A percentile compares a stretch with the other conserved stretches of the same genome.
Evolutionary conservation across 2,329 filamentous ascomycete species (phyloP).

Genomic region (Fusarium foetens): DNA sequence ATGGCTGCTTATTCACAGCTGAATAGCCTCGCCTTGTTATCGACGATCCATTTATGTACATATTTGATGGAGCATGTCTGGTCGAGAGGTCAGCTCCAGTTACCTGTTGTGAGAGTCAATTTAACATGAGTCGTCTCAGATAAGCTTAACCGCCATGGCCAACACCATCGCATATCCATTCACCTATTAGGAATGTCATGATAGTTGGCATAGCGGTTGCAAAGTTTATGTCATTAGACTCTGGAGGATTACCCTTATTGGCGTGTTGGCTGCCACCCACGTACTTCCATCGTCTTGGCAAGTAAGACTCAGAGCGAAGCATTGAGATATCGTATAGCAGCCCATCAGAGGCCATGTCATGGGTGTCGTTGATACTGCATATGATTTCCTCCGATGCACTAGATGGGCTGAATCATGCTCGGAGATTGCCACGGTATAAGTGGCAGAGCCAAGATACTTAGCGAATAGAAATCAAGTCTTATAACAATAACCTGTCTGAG

Average conservation of each 20-base stretch:
- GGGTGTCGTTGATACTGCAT: neutral
- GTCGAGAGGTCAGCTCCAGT: neutral
- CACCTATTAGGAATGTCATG: neutral
- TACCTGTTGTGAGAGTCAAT: neutral
- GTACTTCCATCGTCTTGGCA: neutral
- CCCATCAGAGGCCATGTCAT: neutral
- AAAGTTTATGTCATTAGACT: neutral
- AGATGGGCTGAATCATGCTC: neutral
- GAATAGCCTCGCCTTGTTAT: neutral
- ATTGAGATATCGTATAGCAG: neutral
- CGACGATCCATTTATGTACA: neutral
- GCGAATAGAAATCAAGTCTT: neutral
- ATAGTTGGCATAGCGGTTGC: neutral
- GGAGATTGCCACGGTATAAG: slow-evolving; percentile 2
- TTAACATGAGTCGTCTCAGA: neutral
- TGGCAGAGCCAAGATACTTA: slow-evolving; percentile 1
- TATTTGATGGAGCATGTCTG: neutral
- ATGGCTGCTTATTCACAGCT: neutral
- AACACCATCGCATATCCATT: neutral
- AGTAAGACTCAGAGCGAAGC: neutral
- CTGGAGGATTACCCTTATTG: neutral
- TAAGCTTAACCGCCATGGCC: neutral
- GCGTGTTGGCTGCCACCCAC: neutral
- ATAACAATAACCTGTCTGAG: slow-evolving; percentile 5
- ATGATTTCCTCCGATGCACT: neutral